These are phyloP conservation scores for Penicillium antarcticum DNA, from an alignment of 495 filamentous ascomycete genomes.

Conservation along the genomic window DNA sequence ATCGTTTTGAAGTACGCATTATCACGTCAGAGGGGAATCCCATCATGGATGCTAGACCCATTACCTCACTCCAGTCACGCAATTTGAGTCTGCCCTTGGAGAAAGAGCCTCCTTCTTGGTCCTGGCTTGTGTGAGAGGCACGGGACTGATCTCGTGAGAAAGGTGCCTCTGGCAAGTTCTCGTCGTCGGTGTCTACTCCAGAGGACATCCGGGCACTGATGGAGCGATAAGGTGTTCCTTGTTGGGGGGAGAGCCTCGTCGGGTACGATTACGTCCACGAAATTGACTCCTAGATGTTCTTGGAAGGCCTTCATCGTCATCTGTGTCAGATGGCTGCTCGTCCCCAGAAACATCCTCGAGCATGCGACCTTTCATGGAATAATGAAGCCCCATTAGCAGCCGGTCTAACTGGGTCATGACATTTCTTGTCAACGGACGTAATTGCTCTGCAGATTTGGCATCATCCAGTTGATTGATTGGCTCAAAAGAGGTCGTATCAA, in stretches of 20 bases:
- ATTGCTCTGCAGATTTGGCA: slow-evolving; percentile 53
- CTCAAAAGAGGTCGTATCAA: slow-evolving; percentile 19
- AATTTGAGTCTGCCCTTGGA: slow-evolving; percentile 33
- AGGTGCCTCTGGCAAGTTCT: slow-evolving; percentile 12
- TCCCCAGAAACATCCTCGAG: slow-evolving; percentile 22
- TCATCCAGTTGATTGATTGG: slow-evolving; percentile 58
- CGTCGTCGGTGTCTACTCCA: not conserved
- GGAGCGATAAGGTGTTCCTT: slow-evolving; percentile 10
- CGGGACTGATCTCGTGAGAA: slow-evolving; percentile 16
- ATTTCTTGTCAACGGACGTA: slow-evolving; percentile 62
- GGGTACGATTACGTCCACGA: slow-evolving; percentile 29
- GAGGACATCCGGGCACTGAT: slow-evolving; percentile 3
- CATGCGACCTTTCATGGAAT: slow-evolving; percentile 47
- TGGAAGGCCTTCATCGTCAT: slow-evolving; percentile 2
- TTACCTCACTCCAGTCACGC: slow-evolving; percentile 78
- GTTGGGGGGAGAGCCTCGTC: not conserved
- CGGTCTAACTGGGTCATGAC: slow-evolving; percentile 63
- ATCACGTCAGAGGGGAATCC: slow-evolving; percentile 62
- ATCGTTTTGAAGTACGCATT: slow-evolving; percentile 63
- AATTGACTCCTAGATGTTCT: slow-evolving; percentile 16
- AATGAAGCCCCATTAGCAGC: slow-evolving; percentile 64
- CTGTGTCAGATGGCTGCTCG: slow-evolving; percentile 18
- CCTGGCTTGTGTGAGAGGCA: not conserved
- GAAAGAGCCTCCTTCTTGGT: not conserved
- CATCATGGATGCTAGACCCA: slow-evolving; percentile 68